Percentiles rank a stretch among this genome's conserved stretches.
phyloP scores from a whole-genome alignment of 805 yeast genomes.

The Lipomyces starkeyi region DNA sequence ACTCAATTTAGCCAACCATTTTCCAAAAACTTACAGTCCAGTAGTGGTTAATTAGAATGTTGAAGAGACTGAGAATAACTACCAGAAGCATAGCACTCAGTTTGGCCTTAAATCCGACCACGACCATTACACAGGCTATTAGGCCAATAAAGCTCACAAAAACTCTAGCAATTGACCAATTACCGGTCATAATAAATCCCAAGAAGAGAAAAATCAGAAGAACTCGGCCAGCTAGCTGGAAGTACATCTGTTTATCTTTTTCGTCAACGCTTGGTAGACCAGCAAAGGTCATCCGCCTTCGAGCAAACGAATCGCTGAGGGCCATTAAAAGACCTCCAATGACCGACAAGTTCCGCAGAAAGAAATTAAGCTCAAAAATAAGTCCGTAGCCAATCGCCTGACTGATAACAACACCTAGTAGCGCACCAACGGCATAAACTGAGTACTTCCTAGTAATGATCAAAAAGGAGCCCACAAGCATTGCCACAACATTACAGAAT shows the following conservation, averaged over 20 bases:
- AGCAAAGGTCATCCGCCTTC: slow-evolving; percentile 55
- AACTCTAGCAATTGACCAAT: slow-evolving; percentile 70
- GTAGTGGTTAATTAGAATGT: slow-evolving; percentile 81
- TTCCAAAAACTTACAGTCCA: slow-evolving; percentile 58
- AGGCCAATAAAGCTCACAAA: slow-evolving; percentile 73
- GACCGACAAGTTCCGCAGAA: slow-evolving; percentile 85
- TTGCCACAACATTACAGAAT: slow-evolving; percentile 63
- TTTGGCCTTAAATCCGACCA: slow-evolving; percentile 91
- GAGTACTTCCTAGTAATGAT: slow-evolving; percentile 73
- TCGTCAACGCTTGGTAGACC: slow-evolving; percentile 35
- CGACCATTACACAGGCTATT: slow-evolving; percentile 73
- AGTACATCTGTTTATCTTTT: slow-evolving; percentile 77
- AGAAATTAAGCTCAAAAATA: slow-evolving; percentile 77
- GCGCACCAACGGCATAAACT: slow-evolving; percentile 69
- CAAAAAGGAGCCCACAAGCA: slow-evolving; percentile 74
- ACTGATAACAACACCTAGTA: slow-evolving; percentile 70
- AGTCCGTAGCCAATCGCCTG: slow-evolving; percentile 92
- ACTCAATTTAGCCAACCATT: neutral
- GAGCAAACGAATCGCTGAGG: slow-evolving; percentile 81
- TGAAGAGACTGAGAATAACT: slow-evolving; percentile 72
- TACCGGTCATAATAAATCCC: slow-evolving; percentile 78
- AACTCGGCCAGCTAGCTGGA: slow-evolving; percentile 85
- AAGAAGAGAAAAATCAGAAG: slow-evolving; percentile 82
- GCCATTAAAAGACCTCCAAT: slow-evolving; percentile 92
- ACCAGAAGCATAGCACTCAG: slow-evolving; percentile 76